Percentiles rank a stretch among this genome's conserved stretches.
phyloP scores from a whole-genome alignment of 2,329 filamentous ascomycete species.

The Penicillium griseofulvum region DNA sequence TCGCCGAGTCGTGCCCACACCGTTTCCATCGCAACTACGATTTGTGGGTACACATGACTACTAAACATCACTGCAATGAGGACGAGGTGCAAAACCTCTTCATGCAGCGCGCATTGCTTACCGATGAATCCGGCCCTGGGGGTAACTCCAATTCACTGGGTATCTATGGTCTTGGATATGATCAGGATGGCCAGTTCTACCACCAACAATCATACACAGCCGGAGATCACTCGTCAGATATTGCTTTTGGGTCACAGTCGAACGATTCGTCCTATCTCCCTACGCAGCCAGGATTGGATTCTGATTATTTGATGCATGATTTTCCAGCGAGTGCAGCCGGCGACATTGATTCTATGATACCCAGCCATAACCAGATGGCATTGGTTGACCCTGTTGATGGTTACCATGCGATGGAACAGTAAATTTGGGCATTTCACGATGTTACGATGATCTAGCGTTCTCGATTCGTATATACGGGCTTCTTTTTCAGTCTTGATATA shows the following conservation, averaged over 20 bases:
- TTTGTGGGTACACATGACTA: constrained; percentile 55
- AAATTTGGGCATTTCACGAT: constrained; percentile 4
- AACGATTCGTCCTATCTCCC: constrained; percentile 3
- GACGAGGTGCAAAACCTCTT: constrained; percentile 43
- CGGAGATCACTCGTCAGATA: constrained; percentile 3
- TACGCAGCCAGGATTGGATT: constrained; percentile 3
- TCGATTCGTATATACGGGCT: neutral
- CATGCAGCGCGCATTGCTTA: constrained; percentile 40
- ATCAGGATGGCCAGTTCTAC: constrained; percentile 21
- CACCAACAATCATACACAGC: constrained; percentile 10
- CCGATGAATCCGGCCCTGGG: constrained; percentile 26
- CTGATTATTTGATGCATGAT: constrained; percentile 29
- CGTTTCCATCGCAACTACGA: constrained; percentile 59
- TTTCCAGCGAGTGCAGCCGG: constrained; percentile 2
- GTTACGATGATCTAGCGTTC: constrained; percentile 3
- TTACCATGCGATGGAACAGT: constrained; percentile 31
- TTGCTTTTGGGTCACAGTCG: constrained; percentile 6
- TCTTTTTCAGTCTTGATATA: neutral
- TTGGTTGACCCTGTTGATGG: constrained; percentile 37
- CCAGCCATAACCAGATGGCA: constrained; percentile 31
- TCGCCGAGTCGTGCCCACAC: constrained; percentile 47
- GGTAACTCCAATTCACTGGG: constrained; percentile 33
- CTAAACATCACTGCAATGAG: constrained; percentile 41
- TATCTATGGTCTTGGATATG: constrained; percentile 39
- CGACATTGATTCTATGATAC: constrained; percentile 28